Conservation (phyloP, 2,329 filamentous ascomycete genomes). For the Cladosporium sp. region DNA sequence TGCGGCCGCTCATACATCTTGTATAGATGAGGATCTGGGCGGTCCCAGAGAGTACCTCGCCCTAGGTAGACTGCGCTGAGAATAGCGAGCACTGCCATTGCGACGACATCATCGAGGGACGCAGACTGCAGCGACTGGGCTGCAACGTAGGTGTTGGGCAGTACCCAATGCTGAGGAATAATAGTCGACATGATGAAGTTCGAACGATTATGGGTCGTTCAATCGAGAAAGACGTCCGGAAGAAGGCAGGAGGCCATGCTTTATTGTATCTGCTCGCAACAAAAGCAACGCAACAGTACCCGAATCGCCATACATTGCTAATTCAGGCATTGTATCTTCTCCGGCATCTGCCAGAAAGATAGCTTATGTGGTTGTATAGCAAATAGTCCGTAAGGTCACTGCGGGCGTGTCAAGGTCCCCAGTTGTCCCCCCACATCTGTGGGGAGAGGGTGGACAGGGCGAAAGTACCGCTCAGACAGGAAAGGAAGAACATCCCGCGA, state of each 20-base stretch:
- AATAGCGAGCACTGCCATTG: constrained; percentile 24
- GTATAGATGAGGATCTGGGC: constrained; percentile 52
- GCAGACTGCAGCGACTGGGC: neutral
- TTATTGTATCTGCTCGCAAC: neutral
- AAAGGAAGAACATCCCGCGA: neutral
- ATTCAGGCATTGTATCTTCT: neutral
- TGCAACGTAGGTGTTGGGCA: neutral
- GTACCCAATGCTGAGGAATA: neutral
- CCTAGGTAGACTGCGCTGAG: constrained; percentile 23
- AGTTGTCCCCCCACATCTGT: neutral
- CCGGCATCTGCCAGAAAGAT: neutral
- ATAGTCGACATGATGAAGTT: constrained; percentile 3
- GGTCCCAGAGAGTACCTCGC: constrained; percentile 45
- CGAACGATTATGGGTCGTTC: neutral
- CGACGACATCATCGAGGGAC: constrained; percentile 24
- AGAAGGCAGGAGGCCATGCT: neutral
- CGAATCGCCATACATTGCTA: neutral
- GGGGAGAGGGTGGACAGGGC: neutral
- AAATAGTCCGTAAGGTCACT: neutral
- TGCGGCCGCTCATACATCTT: constrained; percentile 55
- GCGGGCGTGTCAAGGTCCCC: neutral
- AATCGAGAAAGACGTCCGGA: neutral
- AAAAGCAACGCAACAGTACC: neutral
- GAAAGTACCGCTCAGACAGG: neutral
- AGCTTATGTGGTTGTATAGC: neutral